A percentile compares a stretch with the other conserved stretches of the same genome.
Conservation (phyloP, 1,284 basidiomycete species). For the Sporisorium graminicola region DNA sequence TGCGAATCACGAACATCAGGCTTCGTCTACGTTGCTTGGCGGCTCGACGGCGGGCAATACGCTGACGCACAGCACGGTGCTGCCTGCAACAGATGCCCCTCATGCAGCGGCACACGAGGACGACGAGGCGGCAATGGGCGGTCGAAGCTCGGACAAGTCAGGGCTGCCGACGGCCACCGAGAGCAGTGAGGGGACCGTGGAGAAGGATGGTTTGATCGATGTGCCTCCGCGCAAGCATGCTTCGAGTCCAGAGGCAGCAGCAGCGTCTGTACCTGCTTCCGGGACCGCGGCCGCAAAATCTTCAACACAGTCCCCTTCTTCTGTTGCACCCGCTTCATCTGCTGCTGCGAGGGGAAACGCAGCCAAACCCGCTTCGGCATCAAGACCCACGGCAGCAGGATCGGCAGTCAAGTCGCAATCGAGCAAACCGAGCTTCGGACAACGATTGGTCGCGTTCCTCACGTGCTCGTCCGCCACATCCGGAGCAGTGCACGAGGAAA, state of each 20-base stretch:
- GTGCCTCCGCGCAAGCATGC: slow-evolving; percentile 29
- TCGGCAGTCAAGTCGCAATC: neutral
- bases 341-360: neutral
- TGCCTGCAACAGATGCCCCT: neutral
- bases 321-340: slow-evolving; percentile 5
- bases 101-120: neutral
- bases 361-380: slow-evolving; percentile 11
- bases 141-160: neutral
- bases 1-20: slow-evolving; percentile 42
- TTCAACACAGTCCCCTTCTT: neutral
- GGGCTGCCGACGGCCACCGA: slow-evolving; percentile 11
- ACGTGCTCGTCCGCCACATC: slow-evolving; percentile 49
- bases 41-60: slow-evolving; percentile 34
- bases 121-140: neutral
- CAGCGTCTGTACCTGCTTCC: neutral
- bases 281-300: slow-evolving; percentile 1
- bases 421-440: slow-evolving; percentile 28
- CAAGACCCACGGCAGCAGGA: slow-evolving; percentile 9
- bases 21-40: slow-evolving; percentile 38
- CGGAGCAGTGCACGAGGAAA: slow-evolving; percentile 36
- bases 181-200: slow-evolving; percentile 39
- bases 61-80: slow-evolving; percentile 8
- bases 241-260: neutral
- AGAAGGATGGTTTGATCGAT: slow-evolving; percentile 40
- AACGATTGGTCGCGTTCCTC: slow-evolving; percentile 48